Base-by-base conservation (phyloP, 2,329 filamentous ascomycete species). In the Xylariaceae sp. region DNA sequence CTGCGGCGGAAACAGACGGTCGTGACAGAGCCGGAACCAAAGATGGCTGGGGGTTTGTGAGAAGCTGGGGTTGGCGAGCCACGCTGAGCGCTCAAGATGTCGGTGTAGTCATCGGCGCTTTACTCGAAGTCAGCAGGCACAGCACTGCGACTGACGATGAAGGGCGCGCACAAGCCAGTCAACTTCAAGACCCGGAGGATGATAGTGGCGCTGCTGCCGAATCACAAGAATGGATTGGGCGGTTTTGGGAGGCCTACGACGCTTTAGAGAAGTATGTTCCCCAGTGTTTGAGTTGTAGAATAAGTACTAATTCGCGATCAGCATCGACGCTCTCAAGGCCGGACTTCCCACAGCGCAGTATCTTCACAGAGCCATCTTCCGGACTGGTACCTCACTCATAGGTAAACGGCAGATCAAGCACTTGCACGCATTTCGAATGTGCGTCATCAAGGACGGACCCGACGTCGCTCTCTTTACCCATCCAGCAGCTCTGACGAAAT, bases 1-100 rank as follows among this genome's bases (percentile, higher is more conserved):
- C 92, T 1, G 81, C 85, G 4, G 79, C 84, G 10, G 83, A 86
- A 48, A 83, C 84, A 5, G 84, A 86, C 53, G 83, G 81, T 4
- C 79, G 79, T 55, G 82, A 85, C 53, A 79, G 82, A 42, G 83
- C 76, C 16, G 83, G 85, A 19, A 80, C 82, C 37, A 92, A 92
- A 61, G 90, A 95, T 64, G 91, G 90, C 10, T 97, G 92, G 92
- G 92, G 93, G 0, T 98, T 97, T 62, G 92, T 97, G 16, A 80
- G 91, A 47, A 95, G 89, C 63, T 98, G 93, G 93, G 93, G 93
- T 10, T 98, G 91, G 91, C 86, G 91, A 63, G 92, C 91, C 1
- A 96, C 92, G 40, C 74, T 97, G 21, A 94, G 88, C 50, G 93
- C 93, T 5, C 87, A 92, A 39, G 93, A 98, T 63, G 89, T 96